Conservation (phyloP, 169 alveolate genomes). For the Amoebophrya sp. region DNA sequence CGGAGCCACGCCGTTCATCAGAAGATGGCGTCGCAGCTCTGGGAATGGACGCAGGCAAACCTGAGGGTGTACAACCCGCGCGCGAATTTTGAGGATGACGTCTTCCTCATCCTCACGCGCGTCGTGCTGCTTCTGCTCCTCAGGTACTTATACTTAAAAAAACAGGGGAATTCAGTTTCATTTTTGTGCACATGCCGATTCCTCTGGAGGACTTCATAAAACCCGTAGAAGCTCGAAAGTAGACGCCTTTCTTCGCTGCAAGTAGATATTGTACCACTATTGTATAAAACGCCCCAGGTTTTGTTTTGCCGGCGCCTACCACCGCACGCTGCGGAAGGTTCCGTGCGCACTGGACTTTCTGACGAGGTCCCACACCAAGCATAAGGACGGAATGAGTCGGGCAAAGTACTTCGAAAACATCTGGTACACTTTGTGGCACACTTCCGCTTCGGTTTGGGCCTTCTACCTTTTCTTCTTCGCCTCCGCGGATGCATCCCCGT, state of each 20-base stretch:
- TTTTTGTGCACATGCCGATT: no score
- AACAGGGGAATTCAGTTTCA: no score
- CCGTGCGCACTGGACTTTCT: neutral
- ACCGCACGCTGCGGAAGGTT: neutral
- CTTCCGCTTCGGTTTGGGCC: conserved; percentile 15
- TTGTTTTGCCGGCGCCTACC: neutral
- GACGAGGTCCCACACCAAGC: no score
- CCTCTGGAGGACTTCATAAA: no score
- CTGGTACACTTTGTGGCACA: conserved; percentile 27
- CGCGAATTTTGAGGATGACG: neutral
- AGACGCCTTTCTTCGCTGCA: no score
- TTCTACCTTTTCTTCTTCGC: neutral
- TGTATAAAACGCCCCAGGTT: neutral
- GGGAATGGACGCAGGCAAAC: neutral
- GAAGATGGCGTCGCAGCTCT: no score
- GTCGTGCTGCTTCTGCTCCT: neutral
- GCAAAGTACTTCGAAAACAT: neutral
- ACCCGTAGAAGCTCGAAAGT: no score
- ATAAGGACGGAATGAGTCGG: no score
- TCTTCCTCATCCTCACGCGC: neutral
- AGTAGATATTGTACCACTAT: no score
- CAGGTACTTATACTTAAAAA: neutral
- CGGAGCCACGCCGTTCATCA: no score
- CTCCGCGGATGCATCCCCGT: conserved; percentile 14
- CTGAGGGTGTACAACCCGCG: neutral